phyloP scores from a whole-genome alignment of 1,284 basidiomycete genomes.

The Irpex rosettiformis region DNA sequence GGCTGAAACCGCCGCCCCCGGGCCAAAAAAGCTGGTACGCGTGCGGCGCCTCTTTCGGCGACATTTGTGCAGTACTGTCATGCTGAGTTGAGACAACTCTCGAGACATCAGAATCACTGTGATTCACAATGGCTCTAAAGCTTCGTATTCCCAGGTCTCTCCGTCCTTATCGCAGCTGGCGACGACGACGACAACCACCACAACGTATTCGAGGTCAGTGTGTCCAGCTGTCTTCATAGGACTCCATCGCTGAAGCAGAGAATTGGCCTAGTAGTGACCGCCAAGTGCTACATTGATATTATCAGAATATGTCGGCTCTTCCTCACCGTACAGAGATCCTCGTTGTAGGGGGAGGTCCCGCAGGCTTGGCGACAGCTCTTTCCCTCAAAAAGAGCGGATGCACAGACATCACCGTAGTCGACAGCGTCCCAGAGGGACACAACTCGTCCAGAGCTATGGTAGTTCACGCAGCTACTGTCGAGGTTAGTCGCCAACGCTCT shows the following conservation, averaged over 20 bases:
- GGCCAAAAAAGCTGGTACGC: neutral
- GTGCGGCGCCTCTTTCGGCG: neutral
- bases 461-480: constrained; percentile 29
- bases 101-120: too few relatives aligned
- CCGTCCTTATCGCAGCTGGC: too few relatives aligned
- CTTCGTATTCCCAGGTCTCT: too few relatives aligned
- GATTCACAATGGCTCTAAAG: too few relatives aligned
- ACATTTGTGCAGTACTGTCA: neutral
- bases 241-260: too few relatives aligned
- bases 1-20: neutral
- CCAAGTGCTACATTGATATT: too few relatives aligned
- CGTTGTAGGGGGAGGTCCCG: constrained; percentile 47
- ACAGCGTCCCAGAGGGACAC: constrained; percentile 29
- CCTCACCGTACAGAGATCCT: constrained; percentile 31
- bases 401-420: constrained; percentile 44
- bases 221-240: too few relatives aligned
- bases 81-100: neutral
- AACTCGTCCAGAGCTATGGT: constrained; percentile 28
- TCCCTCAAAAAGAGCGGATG: constrained; percentile 42
- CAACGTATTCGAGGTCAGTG: too few relatives aligned
- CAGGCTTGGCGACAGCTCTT: constrained; percentile 40
- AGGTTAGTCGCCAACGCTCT: constrained; percentile 19
- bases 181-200: too few relatives aligned
- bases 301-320: too few relatives aligned
- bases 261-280: too few relatives aligned